Conservation (phyloP, 2,329 filamentous ascomycete genomes). For the Colletotrichum tamarilloi region DNA sequence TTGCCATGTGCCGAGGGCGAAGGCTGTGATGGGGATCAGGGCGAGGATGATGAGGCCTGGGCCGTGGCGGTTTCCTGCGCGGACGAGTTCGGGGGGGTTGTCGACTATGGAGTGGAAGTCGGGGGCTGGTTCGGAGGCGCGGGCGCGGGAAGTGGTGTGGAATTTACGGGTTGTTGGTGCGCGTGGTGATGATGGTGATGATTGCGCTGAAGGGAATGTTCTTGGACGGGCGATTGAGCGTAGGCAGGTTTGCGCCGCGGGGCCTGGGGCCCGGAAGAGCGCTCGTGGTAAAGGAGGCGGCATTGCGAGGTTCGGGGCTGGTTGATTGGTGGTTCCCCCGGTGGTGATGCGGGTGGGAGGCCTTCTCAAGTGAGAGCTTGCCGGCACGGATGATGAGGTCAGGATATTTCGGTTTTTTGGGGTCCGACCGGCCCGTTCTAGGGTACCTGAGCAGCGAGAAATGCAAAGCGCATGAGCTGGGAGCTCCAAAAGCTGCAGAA, state of each 20-base stretch:
- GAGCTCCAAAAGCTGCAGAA: not conserved
- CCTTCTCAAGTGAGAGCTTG: not conserved
- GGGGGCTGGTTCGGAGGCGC: slow-evolving; percentile 50
- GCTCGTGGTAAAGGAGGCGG: slow-evolving; percentile 16
- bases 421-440: not conserved
- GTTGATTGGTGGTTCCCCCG: not conserved
- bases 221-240: not conserved
- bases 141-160: slow-evolving; percentile 35
- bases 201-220: not conserved
- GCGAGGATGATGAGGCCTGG: slow-evolving; percentile 84
- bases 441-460: slow-evolving; percentile 1
- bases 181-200: not conserved
- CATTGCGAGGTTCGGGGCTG: not conserved
- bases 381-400: slow-evolving; percentile 14
- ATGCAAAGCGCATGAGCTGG: slow-evolving; percentile 3
- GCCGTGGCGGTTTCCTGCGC: slow-evolving; percentile 78
- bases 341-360: slow-evolving; percentile 6
- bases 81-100: slow-evolving; percentile 83
- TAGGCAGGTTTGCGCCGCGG: not conserved
- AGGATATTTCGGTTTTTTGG: slow-evolving; percentile 25
- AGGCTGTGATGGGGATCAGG: slow-evolving; percentile 91
- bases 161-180: slow-evolving; percentile 16
- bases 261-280: slow-evolving; percentile 2
- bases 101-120: slow-evolving; percentile 89
- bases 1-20: slow-evolving; percentile 93